Evolutionary conservation across 352 stramenopile species (phyloP).

Genomic region (Heterotrichella gracilis): DNA sequence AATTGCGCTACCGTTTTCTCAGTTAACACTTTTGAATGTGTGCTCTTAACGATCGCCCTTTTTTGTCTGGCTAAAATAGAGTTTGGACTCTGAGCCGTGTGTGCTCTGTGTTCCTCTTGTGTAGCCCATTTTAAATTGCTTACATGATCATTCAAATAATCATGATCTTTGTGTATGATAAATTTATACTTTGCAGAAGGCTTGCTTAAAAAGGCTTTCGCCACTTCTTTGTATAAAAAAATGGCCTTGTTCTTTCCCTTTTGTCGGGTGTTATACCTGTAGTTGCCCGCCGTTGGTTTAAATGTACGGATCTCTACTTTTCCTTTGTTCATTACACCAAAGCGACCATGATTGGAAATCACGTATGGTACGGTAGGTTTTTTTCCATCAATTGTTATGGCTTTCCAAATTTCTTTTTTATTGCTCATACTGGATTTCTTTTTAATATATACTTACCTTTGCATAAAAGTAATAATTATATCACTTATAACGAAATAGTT

Average conservation of each 20-base stretch:
- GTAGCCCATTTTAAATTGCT: neutral
- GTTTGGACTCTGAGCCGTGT: neutral
- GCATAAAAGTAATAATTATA: conserved; percentile 8
- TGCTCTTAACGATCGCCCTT: neutral
- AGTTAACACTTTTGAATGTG: neutral
- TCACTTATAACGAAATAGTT: no score
- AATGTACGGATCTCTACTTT: neutral
- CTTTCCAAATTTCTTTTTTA: conserved; percentile 6
- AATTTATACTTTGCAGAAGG: neutral
- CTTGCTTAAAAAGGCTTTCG: neutral
- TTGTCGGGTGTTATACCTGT: neutral
- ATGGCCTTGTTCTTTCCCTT: neutral
- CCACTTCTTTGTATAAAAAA: neutral
- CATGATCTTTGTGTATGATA: conserved; percentile 3
- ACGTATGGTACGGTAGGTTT: neutral
- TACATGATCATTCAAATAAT: conserved; percentile 5
- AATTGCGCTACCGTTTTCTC: neutral
- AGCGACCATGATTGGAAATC: neutral
- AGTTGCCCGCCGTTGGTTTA: neutral
- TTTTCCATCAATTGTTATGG: neutral
- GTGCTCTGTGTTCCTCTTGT: neutral
- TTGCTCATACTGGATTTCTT: neutral
- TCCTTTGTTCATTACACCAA: neutral
- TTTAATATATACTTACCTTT: conserved; percentile 2
- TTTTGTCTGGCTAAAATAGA: neutral